Percentiles rank a stretch among this genome's conserved stretches.
phyloP scores from a whole-genome alignment of 495 filamentous ascomycete species.

The Symbiotaphrina buchneri region DNA sequence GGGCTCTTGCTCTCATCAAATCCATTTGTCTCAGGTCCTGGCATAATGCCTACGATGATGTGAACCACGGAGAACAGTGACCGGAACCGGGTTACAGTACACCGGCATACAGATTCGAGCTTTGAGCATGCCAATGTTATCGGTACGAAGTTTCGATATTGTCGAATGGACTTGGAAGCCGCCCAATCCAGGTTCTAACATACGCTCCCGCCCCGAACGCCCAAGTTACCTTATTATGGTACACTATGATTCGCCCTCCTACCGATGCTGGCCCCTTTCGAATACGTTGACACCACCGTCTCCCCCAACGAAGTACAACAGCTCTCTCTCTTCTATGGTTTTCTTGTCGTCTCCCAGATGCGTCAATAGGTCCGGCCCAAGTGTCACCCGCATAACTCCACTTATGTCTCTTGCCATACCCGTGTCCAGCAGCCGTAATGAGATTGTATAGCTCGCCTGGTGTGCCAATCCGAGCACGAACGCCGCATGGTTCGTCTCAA shows the following conservation, averaged over 20 bases:
- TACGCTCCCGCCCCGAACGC: too few species aligned
- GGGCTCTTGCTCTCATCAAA: too few species aligned
- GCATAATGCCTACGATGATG: too few species aligned
- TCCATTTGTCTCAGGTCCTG: too few species aligned
- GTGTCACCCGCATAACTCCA: constrained; percentile 62
- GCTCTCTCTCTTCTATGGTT: constrained; percentile 1
- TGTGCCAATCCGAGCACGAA: constrained; percentile 53
- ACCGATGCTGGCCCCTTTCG: neutral
- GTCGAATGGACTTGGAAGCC: too few species aligned
- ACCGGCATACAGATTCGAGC: too few species aligned
- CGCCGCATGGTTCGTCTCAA: constrained; percentile 47
- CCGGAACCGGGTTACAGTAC: too few species aligned
- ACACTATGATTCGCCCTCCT: neutral
- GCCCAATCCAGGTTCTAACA: too few species aligned
- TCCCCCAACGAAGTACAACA: constrained; percentile 1
- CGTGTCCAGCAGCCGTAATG: constrained; percentile 55
- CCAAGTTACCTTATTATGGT: too few species aligned
- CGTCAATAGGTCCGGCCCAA: constrained; percentile 12
- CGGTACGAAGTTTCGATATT: too few species aligned
- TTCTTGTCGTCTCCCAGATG: constrained; percentile 8
- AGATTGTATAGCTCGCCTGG: constrained; percentile 41
- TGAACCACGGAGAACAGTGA: too few species aligned
- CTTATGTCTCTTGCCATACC: constrained; percentile 78
- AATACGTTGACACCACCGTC: neutral
- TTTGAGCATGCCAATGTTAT: too few species aligned